These are phyloP conservation scores for Cercospora zeina DNA, from an alignment of 2,329 filamentous ascomycete species.

Conservation along the genomic window DNA sequence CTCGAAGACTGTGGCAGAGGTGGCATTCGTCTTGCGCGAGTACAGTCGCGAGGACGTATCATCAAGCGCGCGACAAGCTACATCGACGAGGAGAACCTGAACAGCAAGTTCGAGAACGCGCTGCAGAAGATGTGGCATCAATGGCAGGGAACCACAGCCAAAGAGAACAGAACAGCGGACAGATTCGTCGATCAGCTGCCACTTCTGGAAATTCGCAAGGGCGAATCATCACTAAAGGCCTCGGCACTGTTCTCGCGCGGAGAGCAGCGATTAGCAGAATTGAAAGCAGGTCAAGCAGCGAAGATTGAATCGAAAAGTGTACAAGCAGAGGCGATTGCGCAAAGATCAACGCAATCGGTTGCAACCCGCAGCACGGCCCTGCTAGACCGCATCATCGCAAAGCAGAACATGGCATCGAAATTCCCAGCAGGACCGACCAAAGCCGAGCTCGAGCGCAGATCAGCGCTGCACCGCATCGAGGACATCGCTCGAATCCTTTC, in stretches of 20 bases:
- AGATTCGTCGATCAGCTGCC: conserved; percentile 61
- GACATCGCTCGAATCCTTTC: conserved; percentile 49
- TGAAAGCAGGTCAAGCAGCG: conserved; percentile 55
- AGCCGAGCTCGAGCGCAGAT: conserved; percentile 48
- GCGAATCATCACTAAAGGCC: conserved; percentile 53
- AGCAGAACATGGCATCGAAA: conserved; percentile 44
- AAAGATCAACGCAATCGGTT: conserved; percentile 44
- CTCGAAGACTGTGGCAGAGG: conserved; percentile 38
- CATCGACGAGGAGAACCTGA: conserved; percentile 45
- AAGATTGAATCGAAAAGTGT: conserved; percentile 26
- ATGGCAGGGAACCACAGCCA: conserved; percentile 40
- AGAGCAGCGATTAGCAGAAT: conserved; percentile 66
- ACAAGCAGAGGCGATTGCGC: conserved; percentile 7
- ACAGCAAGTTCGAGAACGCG: conserved; percentile 52
- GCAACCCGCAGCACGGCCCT: conserved; percentile 47
- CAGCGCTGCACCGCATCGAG: conserved; percentile 51
- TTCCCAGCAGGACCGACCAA: conserved; percentile 41
- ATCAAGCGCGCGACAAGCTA: conserved; percentile 31
- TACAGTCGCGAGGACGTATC: conserved; percentile 25
- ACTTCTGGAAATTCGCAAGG: conserved; percentile 55
- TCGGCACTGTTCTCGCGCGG: conserved; percentile 64
- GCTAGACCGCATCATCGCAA: conserved; percentile 54
- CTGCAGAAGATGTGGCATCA: conserved; percentile 50
- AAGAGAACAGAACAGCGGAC: conserved; percentile 43
- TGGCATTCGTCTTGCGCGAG: conserved; percentile 32